Percentiles rank a stretch among this genome's conserved stretches.
Conservation (phyloP, 2,329 filamentous ascomycete species). For the Trichoderma oligosporum region DNA sequence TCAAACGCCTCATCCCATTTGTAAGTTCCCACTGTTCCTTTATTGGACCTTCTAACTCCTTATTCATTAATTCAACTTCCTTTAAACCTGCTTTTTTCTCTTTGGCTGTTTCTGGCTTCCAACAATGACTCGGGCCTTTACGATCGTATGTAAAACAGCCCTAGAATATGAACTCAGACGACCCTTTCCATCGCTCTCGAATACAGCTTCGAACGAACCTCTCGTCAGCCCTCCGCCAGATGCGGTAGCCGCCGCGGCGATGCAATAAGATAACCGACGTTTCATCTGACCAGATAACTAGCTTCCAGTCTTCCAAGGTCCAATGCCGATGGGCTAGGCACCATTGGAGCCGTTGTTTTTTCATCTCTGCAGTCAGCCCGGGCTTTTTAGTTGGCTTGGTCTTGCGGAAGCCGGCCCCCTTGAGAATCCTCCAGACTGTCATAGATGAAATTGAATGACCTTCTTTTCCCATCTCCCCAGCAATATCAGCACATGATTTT, state of each 20-base stretch:
- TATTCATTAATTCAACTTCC: conserved; percentile 21
- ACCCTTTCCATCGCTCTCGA: conserved; percentile 21
- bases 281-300: conserved; percentile 24
- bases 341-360: conserved; percentile 8
- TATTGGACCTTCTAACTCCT: conserved; percentile 20
- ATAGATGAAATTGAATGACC: conserved; percentile 16
- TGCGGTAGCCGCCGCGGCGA: conserved; percentile 15
- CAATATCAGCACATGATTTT: conserved; percentile 20
- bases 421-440: conserved; percentile 17
- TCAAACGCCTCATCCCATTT: conserved; percentile 15
- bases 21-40: conserved; percentile 20
- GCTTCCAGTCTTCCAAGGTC: conserved; percentile 24
- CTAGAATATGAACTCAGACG: conserved; percentile 25
- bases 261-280: conserved; percentile 23
- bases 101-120: conserved; percentile 20
- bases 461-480: too few relatives aligned
- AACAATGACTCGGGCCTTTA: conserved; percentile 23
- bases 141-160: conserved; percentile 22
- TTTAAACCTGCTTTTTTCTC: conserved; percentile 13
- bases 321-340: conserved; percentile 18
- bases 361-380: conserved; percentile 22
- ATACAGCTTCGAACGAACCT: conserved; percentile 15
- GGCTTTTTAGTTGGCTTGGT: conserved; percentile 23
- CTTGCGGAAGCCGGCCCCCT: conserved; percentile 15
- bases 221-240: too few relatives aligned